A percentile compares a stretch with the other conserved stretches of the same genome.
phyloP scores from a whole-genome alignment of 208 protist species.

The Leishmania braziliensis region DNA sequence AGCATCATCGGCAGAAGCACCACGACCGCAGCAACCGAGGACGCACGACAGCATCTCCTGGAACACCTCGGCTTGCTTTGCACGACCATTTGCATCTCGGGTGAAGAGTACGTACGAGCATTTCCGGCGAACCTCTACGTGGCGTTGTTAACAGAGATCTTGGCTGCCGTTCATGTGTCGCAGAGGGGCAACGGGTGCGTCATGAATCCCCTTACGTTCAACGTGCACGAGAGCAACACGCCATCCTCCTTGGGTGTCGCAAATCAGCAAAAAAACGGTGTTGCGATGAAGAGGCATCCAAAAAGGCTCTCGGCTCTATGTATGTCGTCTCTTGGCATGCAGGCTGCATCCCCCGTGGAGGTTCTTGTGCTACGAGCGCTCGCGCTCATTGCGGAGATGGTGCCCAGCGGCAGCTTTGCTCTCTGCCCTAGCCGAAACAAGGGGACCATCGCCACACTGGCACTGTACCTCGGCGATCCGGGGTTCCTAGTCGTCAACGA shows the following conservation, averaged over 20 bases:
- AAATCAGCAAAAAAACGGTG: background rate
- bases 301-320: background rate
- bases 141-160: constrained; percentile 29
- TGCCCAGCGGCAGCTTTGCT: constrained; percentile 45
- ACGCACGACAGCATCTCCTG: constrained; percentile 16
- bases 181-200: background rate
- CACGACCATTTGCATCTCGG: constrained; percentile 46
- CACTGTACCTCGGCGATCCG: constrained; percentile 32
- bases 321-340: constrained; percentile 14
- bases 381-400: constrained; percentile 61
- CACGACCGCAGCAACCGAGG: background rate
- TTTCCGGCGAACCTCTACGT: constrained; percentile 36
- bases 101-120: constrained; percentile 41
- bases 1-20: background rate
- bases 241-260: background rate
- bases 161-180: constrained; percentile 19
- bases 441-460: constrained; percentile 27
- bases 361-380: constrained; percentile 48
- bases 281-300: background rate
- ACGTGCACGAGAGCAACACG: constrained; percentile 1
- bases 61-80: constrained; percentile 35
- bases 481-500: constrained; percentile 37
- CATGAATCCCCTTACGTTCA: constrained; percentile 20
- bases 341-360: constrained; percentile 28
- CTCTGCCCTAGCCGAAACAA: constrained; percentile 35